phyloP scores from a whole-genome alignment of 139 green algal species.

The Chlamydomonas schloesseri region DNA sequence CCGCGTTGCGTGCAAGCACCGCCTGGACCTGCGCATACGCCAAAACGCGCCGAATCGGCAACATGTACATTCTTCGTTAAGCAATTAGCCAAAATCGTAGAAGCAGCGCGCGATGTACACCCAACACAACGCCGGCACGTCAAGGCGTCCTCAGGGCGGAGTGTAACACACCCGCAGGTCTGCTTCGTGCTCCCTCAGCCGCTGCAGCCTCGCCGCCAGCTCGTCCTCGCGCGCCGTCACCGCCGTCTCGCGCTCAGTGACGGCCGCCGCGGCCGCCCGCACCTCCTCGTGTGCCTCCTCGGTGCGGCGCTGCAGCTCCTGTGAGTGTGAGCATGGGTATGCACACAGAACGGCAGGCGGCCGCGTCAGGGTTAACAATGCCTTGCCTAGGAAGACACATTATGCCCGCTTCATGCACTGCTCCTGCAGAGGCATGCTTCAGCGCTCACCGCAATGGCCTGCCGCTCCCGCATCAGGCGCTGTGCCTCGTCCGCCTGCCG shows the following conservation, averaged over 20 bases:
- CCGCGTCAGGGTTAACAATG: too few relatives aligned
- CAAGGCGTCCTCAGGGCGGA: too few relatives aligned
- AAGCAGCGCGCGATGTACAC: too few relatives aligned
- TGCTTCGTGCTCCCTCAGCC: slow-evolving; percentile 6
- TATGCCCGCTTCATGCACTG: too few relatives aligned
- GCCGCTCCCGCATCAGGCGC: background rate
- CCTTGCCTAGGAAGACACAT: too few relatives aligned
- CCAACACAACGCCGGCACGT: too few relatives aligned
- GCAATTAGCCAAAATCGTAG: too few relatives aligned
- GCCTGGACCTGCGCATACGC: background rate
- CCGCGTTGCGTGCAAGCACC: background rate
- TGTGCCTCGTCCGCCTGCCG: slow-evolving; percentile 5
- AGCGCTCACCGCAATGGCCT: slow-evolving; percentile 7
- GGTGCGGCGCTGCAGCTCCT: background rate
- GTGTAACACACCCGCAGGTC: background rate
- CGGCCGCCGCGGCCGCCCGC: background rate
- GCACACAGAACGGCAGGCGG: too few relatives aligned
- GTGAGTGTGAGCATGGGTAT: background rate
- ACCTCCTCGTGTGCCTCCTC: background rate
- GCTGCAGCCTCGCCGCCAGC: slow-evolving; percentile 1
- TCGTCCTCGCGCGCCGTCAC: slow-evolving; percentile 32
- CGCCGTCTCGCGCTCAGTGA: slow-evolving; percentile 23
- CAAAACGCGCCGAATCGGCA: too few relatives aligned
- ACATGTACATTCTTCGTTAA: too few relatives aligned
- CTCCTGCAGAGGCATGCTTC: too few relatives aligned